Conservation (phyloP, 1,284 basidiomycete species). For the Heliocybe sulcata region DNA sequence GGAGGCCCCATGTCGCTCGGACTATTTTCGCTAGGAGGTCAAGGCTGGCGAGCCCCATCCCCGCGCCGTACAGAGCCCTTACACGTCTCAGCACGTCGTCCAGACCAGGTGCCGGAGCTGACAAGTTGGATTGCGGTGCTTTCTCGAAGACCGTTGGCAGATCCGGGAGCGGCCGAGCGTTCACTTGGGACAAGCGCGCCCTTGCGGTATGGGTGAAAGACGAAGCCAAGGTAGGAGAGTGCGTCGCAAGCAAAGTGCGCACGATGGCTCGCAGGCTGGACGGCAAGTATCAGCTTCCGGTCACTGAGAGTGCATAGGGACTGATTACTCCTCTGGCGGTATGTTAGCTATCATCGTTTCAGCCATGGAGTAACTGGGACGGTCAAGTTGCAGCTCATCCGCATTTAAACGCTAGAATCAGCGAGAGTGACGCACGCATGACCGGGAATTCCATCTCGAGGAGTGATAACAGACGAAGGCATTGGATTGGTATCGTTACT, state of each 20-base stretch:
- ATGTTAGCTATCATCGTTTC: conserved; percentile 76
- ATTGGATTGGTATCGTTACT: too few relatives aligned
- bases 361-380: conserved; percentile 76
- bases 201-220: conserved; percentile 59
- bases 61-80: conserved; percentile 64
- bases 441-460: too few relatives aligned
- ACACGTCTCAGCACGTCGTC: conserved; percentile 44
- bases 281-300: conserved; percentile 6
- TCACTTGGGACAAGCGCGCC: conserved; percentile 45
- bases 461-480: too few relatives aligned
- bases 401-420: too few relatives aligned
- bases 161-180: conserved; percentile 29
- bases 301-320: background rate
- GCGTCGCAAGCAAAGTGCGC: conserved; percentile 58
- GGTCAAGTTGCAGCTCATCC: too few relatives aligned
- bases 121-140: conserved; percentile 27
- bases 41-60: conserved; percentile 62
- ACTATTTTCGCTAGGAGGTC: conserved; percentile 47
- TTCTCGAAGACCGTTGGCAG: conserved; percentile 34
- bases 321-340: conserved; percentile 55
- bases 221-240: conserved; percentile 46
- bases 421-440: too few relatives aligned
- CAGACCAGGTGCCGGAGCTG: conserved; percentile 42
- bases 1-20: conserved; percentile 45
- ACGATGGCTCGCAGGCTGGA: conserved; percentile 65